These are phyloP conservation scores for Haplosporangium gracile DNA, from an alignment of 192 early-diverging fungal genomes.

Conservation along the genomic window DNA sequence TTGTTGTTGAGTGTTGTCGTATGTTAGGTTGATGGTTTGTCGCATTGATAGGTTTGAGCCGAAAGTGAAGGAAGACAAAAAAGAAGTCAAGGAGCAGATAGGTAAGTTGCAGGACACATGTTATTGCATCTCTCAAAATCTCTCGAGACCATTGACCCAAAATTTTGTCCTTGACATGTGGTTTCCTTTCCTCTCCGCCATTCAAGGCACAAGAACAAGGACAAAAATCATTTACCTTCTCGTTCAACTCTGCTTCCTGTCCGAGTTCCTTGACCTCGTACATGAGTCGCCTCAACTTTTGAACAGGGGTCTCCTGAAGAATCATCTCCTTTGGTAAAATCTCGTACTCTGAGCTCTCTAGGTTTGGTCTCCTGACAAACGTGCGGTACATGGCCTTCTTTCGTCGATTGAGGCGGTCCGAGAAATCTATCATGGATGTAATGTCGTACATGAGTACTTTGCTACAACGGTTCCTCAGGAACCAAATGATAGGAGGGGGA, in stretches of 20 bases:
- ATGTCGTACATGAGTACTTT: background rate
- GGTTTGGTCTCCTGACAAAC: constrained; percentile 60
- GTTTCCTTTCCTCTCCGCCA: background rate
- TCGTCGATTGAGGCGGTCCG: constrained; percentile 66
- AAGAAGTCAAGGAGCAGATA: background rate
- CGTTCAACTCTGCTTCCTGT: constrained; percentile 72
- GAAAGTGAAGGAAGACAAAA: background rate
- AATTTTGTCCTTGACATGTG: constrained; percentile 19
- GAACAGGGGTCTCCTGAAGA: constrained; percentile 78
- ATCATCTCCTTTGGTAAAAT: constrained; percentile 64
- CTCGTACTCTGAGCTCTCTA: constrained; percentile 69
- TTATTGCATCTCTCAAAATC: background rate
- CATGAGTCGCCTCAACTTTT: constrained; percentile 82
- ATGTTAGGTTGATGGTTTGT: background rate
- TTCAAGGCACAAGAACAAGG: background rate
- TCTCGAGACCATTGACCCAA: constrained; percentile 12
- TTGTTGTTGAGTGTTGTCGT: background rate
- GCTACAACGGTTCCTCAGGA: background rate
- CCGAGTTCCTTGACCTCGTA: constrained; percentile 87
- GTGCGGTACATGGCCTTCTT: constrained; percentile 74
- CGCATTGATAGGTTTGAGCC: background rate
- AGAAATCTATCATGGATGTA: constrained; percentile 58
- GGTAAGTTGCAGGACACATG: constrained; percentile 1
- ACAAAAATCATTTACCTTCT: constrained; percentile 48
- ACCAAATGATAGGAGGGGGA: background rate